Conservation (phyloP, 495 filamentous ascomycete genomes). For the Bacidia gigantensis region DNA sequence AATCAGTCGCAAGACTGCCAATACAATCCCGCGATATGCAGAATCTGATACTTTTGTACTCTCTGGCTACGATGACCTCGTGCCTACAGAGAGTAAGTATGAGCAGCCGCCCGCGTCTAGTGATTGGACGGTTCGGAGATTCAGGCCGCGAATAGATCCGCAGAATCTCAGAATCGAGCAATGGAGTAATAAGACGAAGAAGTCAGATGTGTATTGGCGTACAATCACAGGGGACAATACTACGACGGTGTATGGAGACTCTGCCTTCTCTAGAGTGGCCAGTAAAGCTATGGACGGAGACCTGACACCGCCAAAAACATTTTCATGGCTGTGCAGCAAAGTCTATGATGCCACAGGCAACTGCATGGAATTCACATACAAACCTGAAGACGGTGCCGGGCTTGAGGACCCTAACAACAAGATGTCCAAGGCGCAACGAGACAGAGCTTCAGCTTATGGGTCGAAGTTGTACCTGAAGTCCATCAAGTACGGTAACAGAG, state of each 20-base stretch:
- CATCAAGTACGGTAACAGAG: not conserved
- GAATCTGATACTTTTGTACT: not conserved
- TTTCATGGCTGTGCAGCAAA: not conserved
- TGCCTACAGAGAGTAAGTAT: not conserved
- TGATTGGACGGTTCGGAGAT: not conserved
- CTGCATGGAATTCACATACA: not conserved
- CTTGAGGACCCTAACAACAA: not conserved
- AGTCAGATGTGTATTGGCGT: not conserved
- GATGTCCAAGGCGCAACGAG: not conserved
- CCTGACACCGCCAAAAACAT: not conserved
- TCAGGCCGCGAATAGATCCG: not conserved
- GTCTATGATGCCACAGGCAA: not conserved
- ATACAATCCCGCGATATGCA: not conserved
- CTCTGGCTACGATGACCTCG: not conserved
- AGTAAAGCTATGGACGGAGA: not conserved
- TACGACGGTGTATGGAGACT: not conserved
- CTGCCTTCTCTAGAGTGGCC: not conserved
- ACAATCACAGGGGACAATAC: not conserved
- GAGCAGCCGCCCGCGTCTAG: not conserved
- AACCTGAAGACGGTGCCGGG: not conserved
- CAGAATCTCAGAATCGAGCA: not conserved
- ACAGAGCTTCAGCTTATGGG: not conserved
- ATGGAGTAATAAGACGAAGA: not conserved
- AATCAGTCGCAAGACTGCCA: not conserved
- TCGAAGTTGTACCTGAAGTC: not conserved